Evolutionary conservation across 139 green algal genomes (phyloP), one percentile per base, ranked within the genome.

Genomic region (Chlamydomonas asymmetrica): DNA sequence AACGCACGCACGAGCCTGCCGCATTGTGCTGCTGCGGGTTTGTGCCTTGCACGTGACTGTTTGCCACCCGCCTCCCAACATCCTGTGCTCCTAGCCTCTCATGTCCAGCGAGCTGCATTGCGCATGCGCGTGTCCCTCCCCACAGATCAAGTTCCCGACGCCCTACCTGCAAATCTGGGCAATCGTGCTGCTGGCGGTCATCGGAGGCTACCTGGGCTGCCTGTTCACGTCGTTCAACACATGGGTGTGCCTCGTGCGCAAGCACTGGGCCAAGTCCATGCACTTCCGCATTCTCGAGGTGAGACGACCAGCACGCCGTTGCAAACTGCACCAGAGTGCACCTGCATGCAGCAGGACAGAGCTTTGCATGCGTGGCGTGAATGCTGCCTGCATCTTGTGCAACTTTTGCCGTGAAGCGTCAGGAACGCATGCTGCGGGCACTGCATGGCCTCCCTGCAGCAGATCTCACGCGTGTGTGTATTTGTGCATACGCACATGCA

Each of bases 181-280:
- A 8, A 75, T 86, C 45, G 45, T 85, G 31, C 66, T 87, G 60
- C 59, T 89, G 61, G 80, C 80, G 1, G 62, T 80, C 16, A 63
- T 89, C 5, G 75, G 75, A 9, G 84, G 84, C 43, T 89, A 83
- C 65, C 40, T 89, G 35, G 80, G 76, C 57, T 82, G 66, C 35
- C 66, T 89, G 16, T 89, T 84, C 66, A 85, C 75, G 18, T 68
- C 75, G 0, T 87, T 89, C 78, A 89, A 89, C 71, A 89, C 84
- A n/a, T 89, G 84, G 84, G 75, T 89, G n/a, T 89, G 84, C 66
- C 61, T 89, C 23, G 66, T 87, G 40, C 78, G 84, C 49, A 89
- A 89, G 52, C 80, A 75, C 45, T 89, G 84, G 84, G 73, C 73
- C 66, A 85, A 82, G 67, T 82, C 75, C 60, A 81, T 85, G 67